phyloP scores from a whole-genome alignment of 2,329 filamentous ascomycete genomes.

The Penicillium sp. region DNA sequence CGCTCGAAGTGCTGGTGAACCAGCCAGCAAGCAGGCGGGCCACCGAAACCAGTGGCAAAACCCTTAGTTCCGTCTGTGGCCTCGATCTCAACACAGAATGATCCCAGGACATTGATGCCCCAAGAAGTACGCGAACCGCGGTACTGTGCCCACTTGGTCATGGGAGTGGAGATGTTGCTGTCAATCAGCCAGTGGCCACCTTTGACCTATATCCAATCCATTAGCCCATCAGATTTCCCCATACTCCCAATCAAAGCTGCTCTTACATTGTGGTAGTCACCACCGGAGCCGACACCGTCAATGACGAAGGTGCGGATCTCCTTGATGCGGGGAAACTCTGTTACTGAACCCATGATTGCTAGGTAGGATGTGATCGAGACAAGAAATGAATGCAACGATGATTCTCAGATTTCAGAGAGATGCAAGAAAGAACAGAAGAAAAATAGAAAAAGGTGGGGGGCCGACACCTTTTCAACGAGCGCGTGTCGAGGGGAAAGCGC shows the following conservation, averaged over 20 bases:
- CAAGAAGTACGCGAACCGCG: slow-evolving; percentile 84
- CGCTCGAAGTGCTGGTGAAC: slow-evolving; percentile 91
- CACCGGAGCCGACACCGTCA: slow-evolving; percentile 49
- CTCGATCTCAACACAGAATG: slow-evolving; percentile 88
- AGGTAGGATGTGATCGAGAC: slow-evolving; percentile 1
- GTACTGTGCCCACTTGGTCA: slow-evolving; percentile 86
- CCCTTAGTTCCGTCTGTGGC: slow-evolving; percentile 88
- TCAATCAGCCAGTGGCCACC: slow-evolving; percentile 77
- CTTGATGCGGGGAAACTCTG: slow-evolving; percentile 46
- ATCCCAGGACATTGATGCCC: slow-evolving; percentile 94
- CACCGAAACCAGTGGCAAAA: slow-evolving; percentile 91
- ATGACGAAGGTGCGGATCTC: slow-evolving; percentile 48
- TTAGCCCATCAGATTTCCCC: not conserved
- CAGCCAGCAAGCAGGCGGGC: slow-evolving; percentile 90
- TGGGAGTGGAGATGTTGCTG: slow-evolving; percentile 87
- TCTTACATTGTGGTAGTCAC: slow-evolving; percentile 79
- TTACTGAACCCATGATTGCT: slow-evolving; percentile 30
- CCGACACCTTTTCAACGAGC: slow-evolving; percentile 9
- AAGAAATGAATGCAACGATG: not conserved
- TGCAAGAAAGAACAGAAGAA: slow-evolving; percentile 3
- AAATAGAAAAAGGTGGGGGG: slow-evolving; percentile 12
- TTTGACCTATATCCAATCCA: slow-evolving; percentile 33
- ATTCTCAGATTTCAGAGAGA: not conserved
- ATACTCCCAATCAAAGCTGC: not conserved
- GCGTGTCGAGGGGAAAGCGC: slow-evolving; percentile 4